Evolutionary conservation across 192 early-diverging fungal genomes (phyloP).

Genomic region (Coemansia sp.): DNA sequence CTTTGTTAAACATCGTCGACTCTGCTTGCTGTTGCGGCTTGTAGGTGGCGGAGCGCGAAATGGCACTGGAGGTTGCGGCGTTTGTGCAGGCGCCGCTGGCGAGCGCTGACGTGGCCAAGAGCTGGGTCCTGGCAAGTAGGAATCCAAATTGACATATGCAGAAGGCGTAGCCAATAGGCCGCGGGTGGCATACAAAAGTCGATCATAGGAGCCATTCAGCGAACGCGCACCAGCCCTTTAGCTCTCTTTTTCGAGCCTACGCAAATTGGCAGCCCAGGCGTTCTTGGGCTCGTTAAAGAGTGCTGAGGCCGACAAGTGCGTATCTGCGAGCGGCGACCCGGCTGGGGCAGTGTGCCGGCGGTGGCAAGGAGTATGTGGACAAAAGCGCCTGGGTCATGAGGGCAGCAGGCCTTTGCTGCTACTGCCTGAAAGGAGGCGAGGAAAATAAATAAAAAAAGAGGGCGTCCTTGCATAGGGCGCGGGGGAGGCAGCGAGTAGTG

Average conservation of each 20-base stretch:
- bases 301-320: background rate
- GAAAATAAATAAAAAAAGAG: background rate
- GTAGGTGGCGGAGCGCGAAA: constrained; percentile 24
- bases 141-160: background rate
- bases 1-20: background rate
- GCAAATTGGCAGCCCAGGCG: constrained; percentile 3
- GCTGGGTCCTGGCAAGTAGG: constrained; percentile 13
- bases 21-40: background rate
- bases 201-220: background rate
- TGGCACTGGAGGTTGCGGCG: constrained; percentile 41
- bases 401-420: background rate
- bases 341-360: background rate
- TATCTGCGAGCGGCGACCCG: background rate
- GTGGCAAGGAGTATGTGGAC: background rate
- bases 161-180: background rate
- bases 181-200: background rate
- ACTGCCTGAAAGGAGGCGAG: background rate
- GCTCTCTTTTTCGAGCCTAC: background rate
- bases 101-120: constrained; percentile 9
- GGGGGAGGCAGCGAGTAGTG: background rate
- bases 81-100: constrained; percentile 35
- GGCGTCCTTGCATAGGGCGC: constrained; percentile 4
- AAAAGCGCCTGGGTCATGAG: background rate
- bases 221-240: background rate
- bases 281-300: background rate